phyloP scores from a whole-genome alignment of 176 grass and related monocot species.

The Bonia amplexicaulis region DNA sequence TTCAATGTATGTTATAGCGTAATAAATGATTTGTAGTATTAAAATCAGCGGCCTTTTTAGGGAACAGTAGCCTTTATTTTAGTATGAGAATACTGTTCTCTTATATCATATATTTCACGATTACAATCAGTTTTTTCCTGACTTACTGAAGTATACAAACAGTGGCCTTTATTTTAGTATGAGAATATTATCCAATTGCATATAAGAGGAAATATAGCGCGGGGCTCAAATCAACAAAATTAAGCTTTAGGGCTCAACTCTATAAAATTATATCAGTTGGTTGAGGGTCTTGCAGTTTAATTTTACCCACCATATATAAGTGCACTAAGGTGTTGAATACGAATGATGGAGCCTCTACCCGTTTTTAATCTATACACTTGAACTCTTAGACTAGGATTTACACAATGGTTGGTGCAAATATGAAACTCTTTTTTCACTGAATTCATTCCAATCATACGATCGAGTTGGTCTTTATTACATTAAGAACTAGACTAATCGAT shows the following conservation, averaged over 20 bases:
- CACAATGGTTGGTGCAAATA: not conserved
- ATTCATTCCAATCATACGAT: not conserved
- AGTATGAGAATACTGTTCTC: not conserved
- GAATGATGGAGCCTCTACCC: not conserved
- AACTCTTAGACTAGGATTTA: not conserved
- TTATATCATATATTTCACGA: not conserved
- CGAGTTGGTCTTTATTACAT: not conserved
- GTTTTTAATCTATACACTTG: not conserved
- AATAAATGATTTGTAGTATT: not conserved
- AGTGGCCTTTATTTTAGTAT: too few species aligned
- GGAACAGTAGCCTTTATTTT: not conserved
- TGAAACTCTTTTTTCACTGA: not conserved
- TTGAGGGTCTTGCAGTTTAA: not conserved
- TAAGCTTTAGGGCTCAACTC: too few species aligned
- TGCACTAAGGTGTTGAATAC: not conserved
- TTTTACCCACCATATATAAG: not conserved
- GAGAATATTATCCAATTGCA: not conserved
- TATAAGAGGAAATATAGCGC: not conserved
- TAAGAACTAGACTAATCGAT: not conserved
- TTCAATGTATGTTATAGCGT: not conserved
- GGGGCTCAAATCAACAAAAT: not conserved
- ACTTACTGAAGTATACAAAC: not conserved
- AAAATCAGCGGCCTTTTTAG: not conserved
- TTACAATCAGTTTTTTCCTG: not conserved
- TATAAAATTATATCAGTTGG: not conserved